Percentiles rank a stretch among this genome's conserved stretches.
phyloP scores from a whole-genome alignment of 1,284 basidiomycete genomes.

The Tilletiopsis washingtonensis region DNA sequence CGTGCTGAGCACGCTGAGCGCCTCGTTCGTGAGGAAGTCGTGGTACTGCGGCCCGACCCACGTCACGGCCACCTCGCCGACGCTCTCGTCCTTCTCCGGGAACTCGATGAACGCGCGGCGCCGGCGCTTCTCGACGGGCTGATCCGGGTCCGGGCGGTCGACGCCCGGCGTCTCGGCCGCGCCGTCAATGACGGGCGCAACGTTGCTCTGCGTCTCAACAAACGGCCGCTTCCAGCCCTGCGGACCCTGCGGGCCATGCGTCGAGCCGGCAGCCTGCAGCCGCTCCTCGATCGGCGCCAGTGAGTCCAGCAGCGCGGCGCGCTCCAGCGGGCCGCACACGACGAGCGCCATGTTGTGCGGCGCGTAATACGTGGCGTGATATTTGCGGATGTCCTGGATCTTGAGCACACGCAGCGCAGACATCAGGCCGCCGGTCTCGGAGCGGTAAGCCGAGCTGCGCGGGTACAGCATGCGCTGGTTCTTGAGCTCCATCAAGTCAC shows the following conservation, averaged over 20 bases:
- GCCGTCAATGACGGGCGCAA: conserved; percentile 53
- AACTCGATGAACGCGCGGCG: conserved; percentile 70
- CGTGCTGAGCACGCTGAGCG: conserved; percentile 70
- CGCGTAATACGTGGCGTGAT: conserved; percentile 84
- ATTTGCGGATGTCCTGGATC: conserved; percentile 77
- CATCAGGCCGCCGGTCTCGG: conserved; percentile 95
- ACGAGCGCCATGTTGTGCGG: conserved; percentile 87
- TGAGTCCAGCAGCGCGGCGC: conserved; percentile 55
- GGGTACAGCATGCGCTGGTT: conserved; percentile 64
- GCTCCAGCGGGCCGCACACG: conserved; percentile 68
- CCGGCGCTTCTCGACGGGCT: conserved; percentile 16
- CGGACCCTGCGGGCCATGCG: conserved; percentile 63
- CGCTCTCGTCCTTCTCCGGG: conserved; percentile 92
- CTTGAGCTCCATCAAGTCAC: conserved; percentile 74
- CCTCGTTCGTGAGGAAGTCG: conserved; percentile 70
- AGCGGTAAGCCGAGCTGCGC: conserved; percentile 76
- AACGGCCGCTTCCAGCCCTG: conserved; percentile 83
- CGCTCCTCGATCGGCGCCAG: conserved; percentile 50
- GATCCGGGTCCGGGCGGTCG: conserved; percentile 30
- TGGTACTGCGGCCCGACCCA: conserved; percentile 72
- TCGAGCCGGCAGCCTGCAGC: conserved; percentile 23
- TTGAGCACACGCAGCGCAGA: conserved; percentile 76
- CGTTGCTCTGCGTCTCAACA: conserved; percentile 71
- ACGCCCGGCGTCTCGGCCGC: conserved; percentile 21
- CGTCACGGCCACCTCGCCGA: conserved; percentile 74